Conservation (phyloP, 1,284 basidiomycete species). For the Malassezia dermatis region DNA sequence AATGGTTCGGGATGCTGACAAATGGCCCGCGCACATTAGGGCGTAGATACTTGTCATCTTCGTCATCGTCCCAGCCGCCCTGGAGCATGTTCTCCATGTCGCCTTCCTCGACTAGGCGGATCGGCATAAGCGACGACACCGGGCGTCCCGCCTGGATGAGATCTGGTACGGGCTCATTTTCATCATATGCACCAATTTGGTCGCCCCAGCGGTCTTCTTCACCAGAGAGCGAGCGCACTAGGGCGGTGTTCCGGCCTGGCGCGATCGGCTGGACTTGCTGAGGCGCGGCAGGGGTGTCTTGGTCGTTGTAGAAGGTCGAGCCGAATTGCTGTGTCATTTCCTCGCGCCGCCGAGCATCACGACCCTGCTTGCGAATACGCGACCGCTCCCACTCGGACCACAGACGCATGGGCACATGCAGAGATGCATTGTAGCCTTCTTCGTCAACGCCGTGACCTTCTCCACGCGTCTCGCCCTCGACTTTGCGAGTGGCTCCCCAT, state of each 20-base stretch:
- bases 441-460: slow-evolving; percentile 65
- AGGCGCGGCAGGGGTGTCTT: slow-evolving; percentile 47
- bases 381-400: slow-evolving; percentile 99
- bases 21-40: slow-evolving; percentile 2
- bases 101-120: background rate
- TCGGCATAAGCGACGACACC: background rate
- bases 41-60: slow-evolving; percentile 1
- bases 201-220: slow-evolving; percentile 84
- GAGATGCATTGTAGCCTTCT: slow-evolving; percentile 54
- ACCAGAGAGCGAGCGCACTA: slow-evolving; percentile 30
- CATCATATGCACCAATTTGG: slow-evolving; percentile 49
- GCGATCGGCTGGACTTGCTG: background rate
- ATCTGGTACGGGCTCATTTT: slow-evolving; percentile 9
- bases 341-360: slow-evolving; percentile 66
- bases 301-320: slow-evolving; percentile 59
- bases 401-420: slow-evolving; percentile 71
- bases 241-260: slow-evolving; percentile 10
- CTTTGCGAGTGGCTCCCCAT: slow-evolving; percentile 97
- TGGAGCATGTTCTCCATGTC: slow-evolving; percentile 11
- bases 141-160: slow-evolving; percentile 6
- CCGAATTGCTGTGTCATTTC: slow-evolving; percentile 49
- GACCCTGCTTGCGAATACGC: slow-evolving; percentile 76
- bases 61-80: slow-evolving; percentile 9
- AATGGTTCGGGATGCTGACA: slow-evolving; percentile 9
- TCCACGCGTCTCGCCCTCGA: slow-evolving; percentile 56